phyloP scores from a whole-genome alignment of 805 yeast species.

The Millerago galiae region DNA sequence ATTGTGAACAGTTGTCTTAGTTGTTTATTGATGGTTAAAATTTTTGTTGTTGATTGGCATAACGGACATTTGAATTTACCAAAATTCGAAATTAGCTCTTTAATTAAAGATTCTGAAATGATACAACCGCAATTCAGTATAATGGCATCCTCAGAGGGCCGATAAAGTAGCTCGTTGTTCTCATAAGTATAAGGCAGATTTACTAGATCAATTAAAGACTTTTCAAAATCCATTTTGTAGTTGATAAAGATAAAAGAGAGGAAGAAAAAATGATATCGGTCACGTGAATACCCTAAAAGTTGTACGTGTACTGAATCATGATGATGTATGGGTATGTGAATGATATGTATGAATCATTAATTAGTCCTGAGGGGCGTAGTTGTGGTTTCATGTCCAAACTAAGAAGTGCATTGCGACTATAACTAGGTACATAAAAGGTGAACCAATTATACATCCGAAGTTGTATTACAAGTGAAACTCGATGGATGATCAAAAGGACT shows the following conservation, averaged over 20 bases:
- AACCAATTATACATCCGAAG: too few species aligned
- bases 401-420: too few species aligned
- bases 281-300: too few species aligned
- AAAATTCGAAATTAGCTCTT: slow-evolving; percentile 11
- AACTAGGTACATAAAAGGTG: too few species aligned
- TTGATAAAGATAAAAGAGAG: too few species aligned
- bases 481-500: neutral
- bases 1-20: slow-evolving; percentile 12
- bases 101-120: slow-evolving; percentile 28
- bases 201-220: slow-evolving; percentile 5
- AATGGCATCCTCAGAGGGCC: slow-evolving; percentile 19
- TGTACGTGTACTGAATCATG: too few species aligned
- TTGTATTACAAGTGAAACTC: too few species aligned
- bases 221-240: neutral
- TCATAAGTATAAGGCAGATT: slow-evolving; percentile 11
- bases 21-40: slow-evolving; percentile 9
- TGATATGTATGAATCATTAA: too few species aligned
- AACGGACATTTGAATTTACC: slow-evolving; percentile 17
- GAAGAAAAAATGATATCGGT: too few species aligned
- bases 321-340: too few species aligned
- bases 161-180: slow-evolving; percentile 4
- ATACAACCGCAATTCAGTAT: slow-evolving; percentile 37
- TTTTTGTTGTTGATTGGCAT: slow-evolving; percentile 11
- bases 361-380: too few species aligned
- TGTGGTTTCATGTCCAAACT: too few species aligned